Percentiles rank a stretch among this genome's conserved stretches.
phyloP scores from a whole-genome alignment of 163 green algal species.

The Chlamydomonas reinhardtii region DNA sequence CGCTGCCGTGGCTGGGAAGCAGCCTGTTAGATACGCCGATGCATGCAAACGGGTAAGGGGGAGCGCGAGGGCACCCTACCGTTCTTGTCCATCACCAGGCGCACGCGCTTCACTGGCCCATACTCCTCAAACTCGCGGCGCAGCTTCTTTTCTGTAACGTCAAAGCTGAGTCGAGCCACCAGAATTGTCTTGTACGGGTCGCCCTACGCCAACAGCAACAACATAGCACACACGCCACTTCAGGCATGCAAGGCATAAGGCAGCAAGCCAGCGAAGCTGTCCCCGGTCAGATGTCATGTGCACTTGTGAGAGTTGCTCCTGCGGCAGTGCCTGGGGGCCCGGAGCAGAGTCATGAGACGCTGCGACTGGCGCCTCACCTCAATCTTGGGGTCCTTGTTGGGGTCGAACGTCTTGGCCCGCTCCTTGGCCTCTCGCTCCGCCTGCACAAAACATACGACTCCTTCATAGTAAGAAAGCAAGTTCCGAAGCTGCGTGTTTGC shows the following conservation, averaged over 20 bases:
- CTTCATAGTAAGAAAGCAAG: too few relatives aligned
- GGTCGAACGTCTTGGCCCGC: slow-evolving; percentile 72
- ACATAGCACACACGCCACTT: neutral
- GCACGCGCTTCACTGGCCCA: slow-evolving; percentile 86
- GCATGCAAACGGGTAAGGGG: too few relatives aligned
- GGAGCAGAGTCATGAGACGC: too few relatives aligned
- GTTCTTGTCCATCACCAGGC: slow-evolving; percentile 82
- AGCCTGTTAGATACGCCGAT: too few relatives aligned
- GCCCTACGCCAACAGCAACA: slow-evolving; percentile 63
- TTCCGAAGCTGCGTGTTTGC: too few relatives aligned
- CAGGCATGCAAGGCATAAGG: too few relatives aligned
- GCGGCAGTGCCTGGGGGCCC: too few relatives aligned
- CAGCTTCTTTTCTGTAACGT: slow-evolving; percentile 89
- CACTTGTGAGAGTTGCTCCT: too few relatives aligned
- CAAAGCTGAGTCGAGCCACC: slow-evolving; percentile 84
- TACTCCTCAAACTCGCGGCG: slow-evolving; percentile 91
- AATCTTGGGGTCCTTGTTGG: slow-evolving; percentile 78
- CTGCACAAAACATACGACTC: slow-evolving; percentile 7
- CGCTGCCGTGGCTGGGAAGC: too few relatives aligned
- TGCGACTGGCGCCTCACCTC: slow-evolving; percentile 58
- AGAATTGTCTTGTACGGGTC: slow-evolving; percentile 95
- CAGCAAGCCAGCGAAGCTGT: too few relatives aligned
- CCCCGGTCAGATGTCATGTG: too few relatives aligned
- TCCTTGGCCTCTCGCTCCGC: slow-evolving; percentile 68
- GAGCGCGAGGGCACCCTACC: neutral